A percentile compares a stretch with the other conserved stretches of the same genome.
Conservation (phyloP, 805 yeast species). For the Geotrichum ghanense region DNA sequence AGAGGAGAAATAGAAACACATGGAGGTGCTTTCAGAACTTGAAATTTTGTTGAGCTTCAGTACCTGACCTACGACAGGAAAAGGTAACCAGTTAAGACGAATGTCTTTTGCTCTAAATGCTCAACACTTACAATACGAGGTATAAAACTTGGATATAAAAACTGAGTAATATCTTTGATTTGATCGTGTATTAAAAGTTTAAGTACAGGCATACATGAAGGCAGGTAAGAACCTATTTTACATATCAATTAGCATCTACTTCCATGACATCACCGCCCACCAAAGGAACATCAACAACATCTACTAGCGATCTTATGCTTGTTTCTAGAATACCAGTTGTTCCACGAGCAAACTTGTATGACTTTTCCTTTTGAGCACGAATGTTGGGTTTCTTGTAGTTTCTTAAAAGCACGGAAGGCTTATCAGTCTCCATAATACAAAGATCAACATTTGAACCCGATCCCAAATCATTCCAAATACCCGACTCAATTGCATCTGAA, state of each 20-base stretch:
- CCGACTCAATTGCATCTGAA: slow-evolving; percentile 88
- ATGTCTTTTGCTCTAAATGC: too few relatives aligned
- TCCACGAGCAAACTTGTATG: slow-evolving; percentile 81
- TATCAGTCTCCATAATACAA: slow-evolving; percentile 91
- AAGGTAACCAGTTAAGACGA: too few relatives aligned
- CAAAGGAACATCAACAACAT: slow-evolving; percentile 46
- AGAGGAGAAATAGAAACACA: not conserved
- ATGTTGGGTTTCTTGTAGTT: slow-evolving; percentile 87
- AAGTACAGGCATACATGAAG: too few relatives aligned
- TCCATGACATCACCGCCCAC: slow-evolving; percentile 37
- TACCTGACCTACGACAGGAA: too few relatives aligned
- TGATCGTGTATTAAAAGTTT: too few relatives aligned
- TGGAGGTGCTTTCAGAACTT: not conserved
- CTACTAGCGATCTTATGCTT: slow-evolving; percentile 51
- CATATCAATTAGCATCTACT: too few relatives aligned
- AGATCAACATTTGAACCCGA: slow-evolving; percentile 97
- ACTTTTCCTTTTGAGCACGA: slow-evolving; percentile 68
- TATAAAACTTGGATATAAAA: too few relatives aligned
- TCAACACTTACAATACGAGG: too few relatives aligned
- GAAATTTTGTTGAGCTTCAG: not conserved
- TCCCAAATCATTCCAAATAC: slow-evolving; percentile 98
- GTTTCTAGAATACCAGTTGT: slow-evolving; percentile 81
- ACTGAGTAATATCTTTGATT: too few relatives aligned
- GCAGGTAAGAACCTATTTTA: too few relatives aligned
- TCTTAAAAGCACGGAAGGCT: slow-evolving; percentile 62